Evolutionary conservation across 1,284 basidiomycete genomes (phyloP), one percentile per base, ranked within the genome.

Genomic region (Ganoderma multipileum): DNA sequence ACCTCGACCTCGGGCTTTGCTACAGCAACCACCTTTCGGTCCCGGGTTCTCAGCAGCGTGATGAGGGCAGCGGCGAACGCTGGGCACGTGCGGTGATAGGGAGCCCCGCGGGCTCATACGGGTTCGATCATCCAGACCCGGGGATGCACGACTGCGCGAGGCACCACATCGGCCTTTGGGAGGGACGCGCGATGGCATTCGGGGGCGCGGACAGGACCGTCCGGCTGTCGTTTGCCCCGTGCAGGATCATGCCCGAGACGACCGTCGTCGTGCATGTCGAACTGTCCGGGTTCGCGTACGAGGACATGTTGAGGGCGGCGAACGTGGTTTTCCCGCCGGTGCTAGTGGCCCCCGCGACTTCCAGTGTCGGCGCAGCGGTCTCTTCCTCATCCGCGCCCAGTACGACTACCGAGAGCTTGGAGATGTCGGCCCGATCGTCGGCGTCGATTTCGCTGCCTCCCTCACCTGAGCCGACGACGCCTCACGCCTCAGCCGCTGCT

Each of bases 151-250:
- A 39, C 20, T 67, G 65, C 54, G 16, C 50, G 6, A 2, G 7
- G 14, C 39, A 68, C n/a, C 66, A 68, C 38, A 54, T 68, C 14
- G 55, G 54, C 26, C 16, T n/a, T 12, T 64, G 62, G 66, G 52
- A 20, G 23, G 33, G 30, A 0, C 14, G 26, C 23, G 6, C 55
- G 16, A 59, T 36, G 57, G 57, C 33, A 9, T 68, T 68, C 50
- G 55, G 62, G 3, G 57, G 59, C 20, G 3, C 38, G 14, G 63
- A 47, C 11, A 52, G 65, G 14, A 57, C 54, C 11, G 61, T 63
- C 9, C 52, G 65, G 3, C 65, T 67, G 12, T 62, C 61, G 3
- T 67, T 67, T 52, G 42, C 52, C 16, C 54, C 26, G 3, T 67
- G 65, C 65, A 38, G 2, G 6, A 18, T 36, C 28, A 20, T 30